Conservation (phyloP, 202 grass and related monocot genomes). For the Alloteropsis angusta region DNA sequence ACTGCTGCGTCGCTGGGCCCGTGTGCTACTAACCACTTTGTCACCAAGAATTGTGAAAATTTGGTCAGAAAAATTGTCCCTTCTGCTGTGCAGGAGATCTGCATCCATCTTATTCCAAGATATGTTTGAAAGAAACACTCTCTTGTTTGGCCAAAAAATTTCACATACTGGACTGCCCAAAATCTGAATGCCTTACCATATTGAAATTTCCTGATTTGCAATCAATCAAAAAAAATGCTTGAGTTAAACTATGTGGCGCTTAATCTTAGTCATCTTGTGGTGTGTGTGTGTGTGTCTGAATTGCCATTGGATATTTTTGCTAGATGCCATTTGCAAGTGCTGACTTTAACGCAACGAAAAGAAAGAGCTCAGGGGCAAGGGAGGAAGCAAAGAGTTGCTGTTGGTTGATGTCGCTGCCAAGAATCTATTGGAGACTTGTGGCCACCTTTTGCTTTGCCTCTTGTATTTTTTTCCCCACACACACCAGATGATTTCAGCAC, state of each 20-base stretch:
- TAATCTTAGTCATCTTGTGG: background rate
- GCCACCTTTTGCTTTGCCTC: background rate
- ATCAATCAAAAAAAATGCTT: background rate
- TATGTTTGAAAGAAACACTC: background rate
- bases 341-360: background rate
- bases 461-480: background rate
- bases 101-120: background rate
- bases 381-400: background rate
- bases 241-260: background rate
- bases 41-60: background rate
- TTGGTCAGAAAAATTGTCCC: background rate
- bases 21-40: background rate
- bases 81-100: background rate
- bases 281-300: background rate
- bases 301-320: conserved; percentile 10
- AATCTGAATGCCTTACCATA: background rate
- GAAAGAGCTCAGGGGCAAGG: background rate
- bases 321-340: background rate
- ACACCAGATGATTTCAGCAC: conserved; percentile 29
- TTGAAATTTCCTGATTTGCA: background rate
- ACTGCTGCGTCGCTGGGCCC: background rate
- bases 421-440: conserved; percentile 27
- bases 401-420: conserved; percentile 16
- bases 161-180: background rate
- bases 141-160: too few species aligned